Evolutionary conservation across 305 asterid species (phyloP).

Genomic region (Plantago rigida): DNA sequence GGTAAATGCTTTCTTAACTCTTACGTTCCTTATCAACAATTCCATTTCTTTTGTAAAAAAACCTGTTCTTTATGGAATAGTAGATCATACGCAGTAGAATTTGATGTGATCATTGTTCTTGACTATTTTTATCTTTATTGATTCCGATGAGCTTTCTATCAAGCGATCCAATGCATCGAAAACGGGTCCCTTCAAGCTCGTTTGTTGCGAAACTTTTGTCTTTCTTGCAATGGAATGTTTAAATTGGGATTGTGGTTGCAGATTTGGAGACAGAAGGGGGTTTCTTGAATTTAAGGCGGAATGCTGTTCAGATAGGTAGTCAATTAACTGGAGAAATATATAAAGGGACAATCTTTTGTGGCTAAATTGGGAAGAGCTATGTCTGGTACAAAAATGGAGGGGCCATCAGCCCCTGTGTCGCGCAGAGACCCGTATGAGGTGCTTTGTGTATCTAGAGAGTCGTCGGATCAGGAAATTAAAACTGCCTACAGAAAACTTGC

Average conservation of each 20-base stretch:
- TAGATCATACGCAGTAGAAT: conserved; percentile 23
- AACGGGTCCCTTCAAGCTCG: conserved; percentile 27
- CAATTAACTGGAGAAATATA: neutral
- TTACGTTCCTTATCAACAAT: neutral
- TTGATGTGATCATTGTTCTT: conserved; percentile 2
- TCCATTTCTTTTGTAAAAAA: neutral
- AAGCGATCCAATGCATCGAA: conserved; percentile 34
- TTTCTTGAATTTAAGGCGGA: conserved; percentile 21
- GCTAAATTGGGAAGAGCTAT: conserved; percentile 25
- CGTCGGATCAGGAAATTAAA: conserved; percentile 92
- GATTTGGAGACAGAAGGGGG: conserved; percentile 38
- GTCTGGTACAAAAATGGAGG: conserved; percentile 69
- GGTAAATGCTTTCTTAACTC: neutral
- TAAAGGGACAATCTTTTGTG: conserved; percentile 3
- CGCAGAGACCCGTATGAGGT: conserved; percentile 96
- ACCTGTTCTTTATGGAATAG: neutral
- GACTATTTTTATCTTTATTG: conserved; percentile 9
- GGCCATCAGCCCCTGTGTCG: conserved; percentile 50
- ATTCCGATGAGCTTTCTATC: conserved; percentile 11
- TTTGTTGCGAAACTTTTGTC: conserved; percentile 18
- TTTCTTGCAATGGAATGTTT: neutral
- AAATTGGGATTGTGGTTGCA: conserved; percentile 28
- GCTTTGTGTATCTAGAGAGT: conserved; percentile 67
- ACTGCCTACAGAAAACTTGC: conserved; percentile 96
- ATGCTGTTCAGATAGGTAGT: conserved; percentile 17